Conservation (phyloP, 2,329 filamentous ascomycete genomes). For the Fusarium stilboides region DNA sequence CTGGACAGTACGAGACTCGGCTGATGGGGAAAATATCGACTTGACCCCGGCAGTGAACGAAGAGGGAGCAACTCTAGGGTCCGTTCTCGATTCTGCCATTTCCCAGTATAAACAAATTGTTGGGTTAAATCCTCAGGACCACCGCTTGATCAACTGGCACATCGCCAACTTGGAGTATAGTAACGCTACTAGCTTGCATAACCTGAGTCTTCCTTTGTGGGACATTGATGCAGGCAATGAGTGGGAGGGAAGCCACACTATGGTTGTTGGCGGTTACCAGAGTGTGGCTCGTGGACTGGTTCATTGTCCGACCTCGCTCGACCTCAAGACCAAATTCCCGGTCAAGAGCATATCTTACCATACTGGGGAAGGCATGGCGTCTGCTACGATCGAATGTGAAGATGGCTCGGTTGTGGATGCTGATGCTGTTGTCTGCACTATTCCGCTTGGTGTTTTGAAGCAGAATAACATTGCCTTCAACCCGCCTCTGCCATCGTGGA, state of each 20-base stretch:
- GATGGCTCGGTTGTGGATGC: slow-evolving; percentile 84
- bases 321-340: slow-evolving; percentile 80
- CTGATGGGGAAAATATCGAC: slow-evolving; percentile 77
- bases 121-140: slow-evolving; percentile 86
- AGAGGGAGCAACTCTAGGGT: slow-evolving; percentile 82
- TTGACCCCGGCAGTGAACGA: slow-evolving; percentile 76
- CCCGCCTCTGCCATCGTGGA: slow-evolving; percentile 92
- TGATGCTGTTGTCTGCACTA: slow-evolving; percentile 92
- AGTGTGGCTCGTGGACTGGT: slow-evolving; percentile 91
- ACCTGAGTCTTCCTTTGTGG: slow-evolving; percentile 91
- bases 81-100: slow-evolving; percentile 93
- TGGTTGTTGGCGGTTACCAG: slow-evolving; percentile 94
- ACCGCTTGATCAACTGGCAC: slow-evolving; percentile 96
- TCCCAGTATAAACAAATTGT: slow-evolving; percentile 88
- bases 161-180: slow-evolving; percentile 98
- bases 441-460: slow-evolving; percentile 93
- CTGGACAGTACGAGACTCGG: slow-evolving; percentile 79
- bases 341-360: slow-evolving; percentile 82
- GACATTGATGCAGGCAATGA: slow-evolving; percentile 98
- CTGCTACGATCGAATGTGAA: slow-evolving; percentile 79
- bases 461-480: slow-evolving; percentile 85
- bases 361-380: slow-evolving; percentile 60
- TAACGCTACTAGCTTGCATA: slow-evolving; percentile 89
- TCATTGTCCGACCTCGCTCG: slow-evolving; percentile 80
- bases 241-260: slow-evolving; percentile 94